Evolutionary conservation across 2,329 filamentous ascomycete species (phyloP).

Genomic region (Thelonectria blattea): DNA sequence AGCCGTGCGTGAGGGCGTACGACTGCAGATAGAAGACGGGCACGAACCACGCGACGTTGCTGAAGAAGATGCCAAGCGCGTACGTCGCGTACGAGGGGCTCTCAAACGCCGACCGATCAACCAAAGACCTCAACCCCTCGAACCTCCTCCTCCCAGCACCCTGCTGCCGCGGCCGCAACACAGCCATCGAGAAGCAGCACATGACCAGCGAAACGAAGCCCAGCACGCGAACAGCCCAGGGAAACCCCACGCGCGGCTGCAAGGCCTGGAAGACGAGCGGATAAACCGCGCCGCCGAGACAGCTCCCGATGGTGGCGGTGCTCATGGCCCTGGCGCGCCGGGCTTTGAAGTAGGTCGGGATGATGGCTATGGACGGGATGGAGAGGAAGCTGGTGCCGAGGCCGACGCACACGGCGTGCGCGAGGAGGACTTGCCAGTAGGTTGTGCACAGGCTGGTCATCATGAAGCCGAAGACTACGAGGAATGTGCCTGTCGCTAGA

Average conservation of each 20-base stretch:
- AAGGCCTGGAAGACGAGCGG: conserved; percentile 46
- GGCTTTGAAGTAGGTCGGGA: conserved; percentile 48
- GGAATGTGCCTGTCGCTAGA: conserved; percentile 43
- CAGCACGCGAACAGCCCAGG: conserved; percentile 13
- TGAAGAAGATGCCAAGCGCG: conserved; percentile 14
- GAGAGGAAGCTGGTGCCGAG: conserved; percentile 45
- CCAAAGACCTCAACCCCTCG: background rate
- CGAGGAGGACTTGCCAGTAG: conserved; percentile 52
- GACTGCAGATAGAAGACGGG: conserved; percentile 53
- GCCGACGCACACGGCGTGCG: conserved; percentile 48
- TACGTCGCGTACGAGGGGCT: conserved; percentile 9
- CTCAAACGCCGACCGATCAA: conserved; percentile 12
- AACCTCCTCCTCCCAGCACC: conserved; percentile 5
- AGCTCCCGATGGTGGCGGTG: conserved; percentile 49
- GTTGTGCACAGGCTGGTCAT: conserved; percentile 51
- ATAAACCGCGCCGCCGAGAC: conserved; percentile 47
- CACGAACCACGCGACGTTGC: conserved; percentile 37
- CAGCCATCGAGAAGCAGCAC: conserved; percentile 36
- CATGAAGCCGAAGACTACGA: conserved; percentile 50
- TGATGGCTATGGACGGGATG: conserved; percentile 44
- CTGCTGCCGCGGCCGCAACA: conserved; percentile 7
- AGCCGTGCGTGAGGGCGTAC: conserved; percentile 46
- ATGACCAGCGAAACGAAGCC: conserved; percentile 38
- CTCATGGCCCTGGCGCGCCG: conserved; percentile 44
- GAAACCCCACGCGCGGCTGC: conserved; percentile 38